phyloP scores from a whole-genome alignment of 257 asterid species.

The Thymus mandschuricus region DNA sequence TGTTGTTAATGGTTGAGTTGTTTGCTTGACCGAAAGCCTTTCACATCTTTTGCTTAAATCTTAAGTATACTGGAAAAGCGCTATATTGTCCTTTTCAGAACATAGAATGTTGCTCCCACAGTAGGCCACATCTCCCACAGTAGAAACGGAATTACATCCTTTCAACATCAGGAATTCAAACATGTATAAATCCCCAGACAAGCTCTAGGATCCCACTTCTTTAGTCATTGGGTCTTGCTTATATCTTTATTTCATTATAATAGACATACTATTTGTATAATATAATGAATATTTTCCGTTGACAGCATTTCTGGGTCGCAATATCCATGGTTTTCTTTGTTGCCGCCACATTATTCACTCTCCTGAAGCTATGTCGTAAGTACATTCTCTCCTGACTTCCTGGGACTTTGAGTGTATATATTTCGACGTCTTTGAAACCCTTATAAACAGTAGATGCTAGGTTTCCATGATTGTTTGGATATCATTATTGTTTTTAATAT shows the following conservation, averaged over 20 bases:
- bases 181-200: not conserved
- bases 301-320: slow-evolving; percentile 99
- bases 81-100: not conserved
- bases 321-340: slow-evolving; percentile 96
- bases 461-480: not conserved
- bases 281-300: slow-evolving; percentile 35
- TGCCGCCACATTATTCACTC: slow-evolving; percentile 95
- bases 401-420: not conserved
- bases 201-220: slow-evolving; percentile 3
- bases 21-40: not conserved
- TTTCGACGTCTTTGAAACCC: not conserved
- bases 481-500: not conserved
- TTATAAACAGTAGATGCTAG: not conserved
- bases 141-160: not conserved
- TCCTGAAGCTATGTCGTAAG: slow-evolving; percentile 89
- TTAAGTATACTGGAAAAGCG: not conserved
- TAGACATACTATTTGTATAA: slow-evolving; percentile 13
- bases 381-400: slow-evolving; percentile 27
- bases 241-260: slow-evolving; percentile 21
- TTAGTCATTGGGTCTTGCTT: slow-evolving; percentile 15
- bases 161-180: not conserved
- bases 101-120: not conserved
- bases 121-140: not conserved
- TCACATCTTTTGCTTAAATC: no score
- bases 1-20: not conserved